A percentile compares a stretch with the other conserved stretches of the same genome.
Evolutionary conservation across 352 stramenopile genomes (phyloP).

Genomic region (Phytophthora kernoviae): DNA sequence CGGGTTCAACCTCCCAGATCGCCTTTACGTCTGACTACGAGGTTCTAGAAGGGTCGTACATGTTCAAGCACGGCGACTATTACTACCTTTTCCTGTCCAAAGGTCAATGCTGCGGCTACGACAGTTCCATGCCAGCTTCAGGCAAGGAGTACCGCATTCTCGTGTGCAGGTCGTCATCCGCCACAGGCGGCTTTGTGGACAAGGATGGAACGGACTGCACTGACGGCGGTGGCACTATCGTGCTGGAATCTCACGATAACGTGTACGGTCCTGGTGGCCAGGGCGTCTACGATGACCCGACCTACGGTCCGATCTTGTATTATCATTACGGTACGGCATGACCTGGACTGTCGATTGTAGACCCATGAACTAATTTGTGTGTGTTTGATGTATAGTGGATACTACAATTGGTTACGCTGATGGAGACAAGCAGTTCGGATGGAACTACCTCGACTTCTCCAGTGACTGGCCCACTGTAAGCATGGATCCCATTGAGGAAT

Average conservation of each 20-base stretch:
- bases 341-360: not conserved
- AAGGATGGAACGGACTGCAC: constrained; percentile 34
- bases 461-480: constrained; percentile 43
- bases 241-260: constrained; percentile 44
- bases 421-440: constrained; percentile 46
- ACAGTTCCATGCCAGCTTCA: constrained; percentile 21
- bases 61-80: constrained; percentile 42
- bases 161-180: constrained; percentile 38
- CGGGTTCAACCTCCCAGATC: constrained; percentile 19
- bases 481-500: constrained; percentile 4
- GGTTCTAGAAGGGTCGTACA: constrained; percentile 39
- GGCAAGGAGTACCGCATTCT: constrained; percentile 57
- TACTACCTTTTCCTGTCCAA: constrained; percentile 59
- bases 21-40: constrained; percentile 32
- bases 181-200: constrained; percentile 38
- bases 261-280: constrained; percentile 52
- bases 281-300: constrained; percentile 49
- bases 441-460: constrained; percentile 51
- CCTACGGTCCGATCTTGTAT: constrained; percentile 46
- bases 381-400: constrained; percentile 29
- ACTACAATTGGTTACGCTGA: constrained; percentile 44
- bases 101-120: constrained; percentile 40
- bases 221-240: constrained; percentile 38
- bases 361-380: not conserved
- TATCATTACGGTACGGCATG: constrained; percentile 50